Conservation (phyloP, 768 basidiomycete species). For the Suillus fuscotomentosus region DNA sequence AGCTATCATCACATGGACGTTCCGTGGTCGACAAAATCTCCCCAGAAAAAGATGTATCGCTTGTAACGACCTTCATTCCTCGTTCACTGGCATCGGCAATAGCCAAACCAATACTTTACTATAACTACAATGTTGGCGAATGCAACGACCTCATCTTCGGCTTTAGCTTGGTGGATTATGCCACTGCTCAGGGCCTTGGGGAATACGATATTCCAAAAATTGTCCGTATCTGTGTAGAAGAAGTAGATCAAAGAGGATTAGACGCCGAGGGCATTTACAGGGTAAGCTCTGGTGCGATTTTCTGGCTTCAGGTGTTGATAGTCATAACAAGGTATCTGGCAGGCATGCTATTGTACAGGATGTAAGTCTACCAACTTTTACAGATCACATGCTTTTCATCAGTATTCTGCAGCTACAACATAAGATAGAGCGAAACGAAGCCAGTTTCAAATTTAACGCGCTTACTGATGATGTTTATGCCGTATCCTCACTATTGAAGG, state of each 20-base stretch:
- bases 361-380: constrained; percentile 39
- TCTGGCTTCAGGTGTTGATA: constrained; percentile 2
- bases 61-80: constrained; percentile 53
- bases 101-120: constrained; percentile 72
- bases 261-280: constrained; percentile 81
- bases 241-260: constrained; percentile 78
- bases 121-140: constrained; percentile 77
- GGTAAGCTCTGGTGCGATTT: constrained; percentile 36
- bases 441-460: constrained; percentile 67
- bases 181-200: constrained; percentile 69
- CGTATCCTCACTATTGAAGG: constrained; percentile 84
- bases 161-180: constrained; percentile 84
- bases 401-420: constrained; percentile 62
- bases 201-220: constrained; percentile 82
- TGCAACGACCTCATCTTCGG: constrained; percentile 91
- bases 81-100: constrained; percentile 62
- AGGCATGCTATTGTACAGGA: constrained; percentile 83
- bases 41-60: constrained; percentile 65
- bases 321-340: constrained; percentile 63
- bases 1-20: constrained; percentile 66
- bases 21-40: constrained; percentile 63
- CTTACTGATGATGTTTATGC: constrained; percentile 78
- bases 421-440: constrained; percentile 84
- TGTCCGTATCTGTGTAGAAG: constrained; percentile 74
- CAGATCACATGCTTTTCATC: constrained; percentile 5